phyloP scores from a whole-genome alignment of 768 basidiomycete species.

The Mycena filopes region DNA sequence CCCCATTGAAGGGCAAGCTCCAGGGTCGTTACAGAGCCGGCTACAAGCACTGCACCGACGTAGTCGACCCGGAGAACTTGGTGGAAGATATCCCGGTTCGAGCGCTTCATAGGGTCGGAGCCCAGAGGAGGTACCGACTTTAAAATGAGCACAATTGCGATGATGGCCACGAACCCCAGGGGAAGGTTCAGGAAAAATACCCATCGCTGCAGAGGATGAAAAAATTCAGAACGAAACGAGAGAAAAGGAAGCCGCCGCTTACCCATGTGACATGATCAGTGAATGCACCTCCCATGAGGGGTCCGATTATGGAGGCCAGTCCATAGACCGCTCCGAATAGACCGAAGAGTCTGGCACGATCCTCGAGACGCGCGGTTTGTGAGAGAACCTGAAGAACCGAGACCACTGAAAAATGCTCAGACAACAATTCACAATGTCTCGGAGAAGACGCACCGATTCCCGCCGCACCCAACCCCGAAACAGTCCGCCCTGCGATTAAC shows the following conservation, averaged over 20 bases:
- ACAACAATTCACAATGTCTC: too few relatives aligned
- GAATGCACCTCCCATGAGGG: background rate
- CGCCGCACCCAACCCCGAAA: too few relatives aligned
- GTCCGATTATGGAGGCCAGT: background rate
- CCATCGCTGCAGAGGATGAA: too few relatives aligned
- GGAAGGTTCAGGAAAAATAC: too few relatives aligned
- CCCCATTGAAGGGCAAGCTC: background rate
- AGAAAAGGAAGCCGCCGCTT: too few relatives aligned
- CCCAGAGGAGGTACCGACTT: background rate
- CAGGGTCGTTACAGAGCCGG: background rate
- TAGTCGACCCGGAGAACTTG: background rate
- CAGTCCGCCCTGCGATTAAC: too few relatives aligned
- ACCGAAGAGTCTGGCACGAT: background rate
- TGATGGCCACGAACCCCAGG: too few relatives aligned
- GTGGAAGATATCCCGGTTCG: background rate
- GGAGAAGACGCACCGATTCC: too few relatives aligned
- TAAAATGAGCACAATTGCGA: background rate
- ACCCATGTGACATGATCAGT: too few relatives aligned
- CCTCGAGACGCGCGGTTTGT: background rate
- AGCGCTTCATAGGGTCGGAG: background rate
- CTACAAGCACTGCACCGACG: too few relatives aligned
- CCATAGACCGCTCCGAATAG: background rate
- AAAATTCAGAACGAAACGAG: too few relatives aligned
- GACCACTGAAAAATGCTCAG: background rate
- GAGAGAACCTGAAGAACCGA: background rate